These are phyloP conservation scores for Elsinoe perseae DNA, from an alignment of 2,329 filamentous ascomycete species.

Conservation along the genomic window DNA sequence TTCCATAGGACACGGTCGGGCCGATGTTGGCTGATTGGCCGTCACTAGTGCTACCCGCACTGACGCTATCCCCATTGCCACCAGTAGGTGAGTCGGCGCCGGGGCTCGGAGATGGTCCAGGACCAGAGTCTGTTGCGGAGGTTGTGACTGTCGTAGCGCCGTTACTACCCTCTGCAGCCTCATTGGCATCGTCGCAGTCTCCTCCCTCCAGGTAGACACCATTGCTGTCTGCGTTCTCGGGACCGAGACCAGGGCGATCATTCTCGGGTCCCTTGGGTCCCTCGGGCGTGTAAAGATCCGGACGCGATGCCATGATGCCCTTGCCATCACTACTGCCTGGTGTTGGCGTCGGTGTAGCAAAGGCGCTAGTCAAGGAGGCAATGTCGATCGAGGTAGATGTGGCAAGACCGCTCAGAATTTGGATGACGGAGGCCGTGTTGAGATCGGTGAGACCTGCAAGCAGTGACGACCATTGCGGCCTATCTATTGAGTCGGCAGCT, in stretches of 20 bases:
- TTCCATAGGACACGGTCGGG: not conserved
- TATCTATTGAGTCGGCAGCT: no score
- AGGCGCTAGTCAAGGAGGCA: not conserved
- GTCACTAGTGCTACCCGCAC: not conserved
- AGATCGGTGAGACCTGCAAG: not conserved
- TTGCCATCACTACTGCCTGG: not conserved
- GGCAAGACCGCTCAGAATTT: not conserved
- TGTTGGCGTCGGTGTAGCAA: not conserved
- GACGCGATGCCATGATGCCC: not conserved
- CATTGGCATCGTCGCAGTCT: not conserved
- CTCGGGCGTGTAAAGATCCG: slow-evolving; percentile 2
- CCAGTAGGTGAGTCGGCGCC: not conserved
- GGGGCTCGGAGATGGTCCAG: not conserved
- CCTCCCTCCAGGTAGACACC: slow-evolving; percentile 4
- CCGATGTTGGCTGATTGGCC: not conserved
- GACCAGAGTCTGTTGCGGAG: not conserved
- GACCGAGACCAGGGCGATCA: slow-evolving; percentile 1
- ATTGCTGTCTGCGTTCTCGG: slow-evolving; percentile 8
- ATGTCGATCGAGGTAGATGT: not conserved
- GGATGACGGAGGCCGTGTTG: not conserved
- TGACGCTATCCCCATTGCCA: not conserved
- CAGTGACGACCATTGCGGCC: no score
- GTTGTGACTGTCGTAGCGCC: not conserved
- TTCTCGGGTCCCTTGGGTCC: slow-evolving; percentile 1
- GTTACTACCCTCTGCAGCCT: not conserved